Percentiles rank a stretch among this genome's conserved stretches.
Conservation (phyloP, 257 asterid species). For the Scutellaria barbata region DNA sequence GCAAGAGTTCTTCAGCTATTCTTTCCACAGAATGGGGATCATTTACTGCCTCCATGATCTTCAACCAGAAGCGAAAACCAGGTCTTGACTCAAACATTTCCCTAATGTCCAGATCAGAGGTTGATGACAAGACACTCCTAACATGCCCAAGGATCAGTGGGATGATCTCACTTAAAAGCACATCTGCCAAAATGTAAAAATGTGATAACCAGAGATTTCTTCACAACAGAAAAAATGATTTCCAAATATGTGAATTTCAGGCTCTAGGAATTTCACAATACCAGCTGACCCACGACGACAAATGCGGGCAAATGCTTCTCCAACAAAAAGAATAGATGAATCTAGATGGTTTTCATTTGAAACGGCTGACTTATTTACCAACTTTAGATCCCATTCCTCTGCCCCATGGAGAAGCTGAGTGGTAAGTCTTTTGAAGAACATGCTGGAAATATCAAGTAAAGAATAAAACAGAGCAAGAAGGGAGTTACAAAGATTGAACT, state of each 20-base stretch:
- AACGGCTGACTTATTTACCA: constrained; percentile 42
- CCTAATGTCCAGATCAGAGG: constrained; percentile 43
- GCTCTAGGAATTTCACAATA: constrained; percentile 39
- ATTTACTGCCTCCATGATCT: constrained; percentile 74
- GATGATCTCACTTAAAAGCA: constrained; percentile 70
- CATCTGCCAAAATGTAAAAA: constrained; percentile 58
- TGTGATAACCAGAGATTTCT: constrained; percentile 29
- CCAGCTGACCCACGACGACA: constrained; percentile 96
- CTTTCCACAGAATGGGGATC: constrained; percentile 91
- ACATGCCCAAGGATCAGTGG: constrained; percentile 61
- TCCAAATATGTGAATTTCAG: constrained; percentile 26
- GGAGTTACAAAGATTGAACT: constrained; percentile 20
- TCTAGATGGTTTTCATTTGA: constrained; percentile 37
- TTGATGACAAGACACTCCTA: constrained; percentile 50
- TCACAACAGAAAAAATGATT: constrained; percentile 30
- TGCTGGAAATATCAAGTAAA: constrained; percentile 58
- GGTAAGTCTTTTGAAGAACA: constrained; percentile 71
- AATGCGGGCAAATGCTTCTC: constrained; percentile 76
- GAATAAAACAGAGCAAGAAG: constrained; percentile 34
- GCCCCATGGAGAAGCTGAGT: constrained; percentile 74
- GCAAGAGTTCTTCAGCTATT: constrained; percentile 84
- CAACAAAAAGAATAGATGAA: constrained; percentile 60
- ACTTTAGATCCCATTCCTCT: constrained; percentile 65
- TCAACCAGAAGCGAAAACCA: constrained; percentile 74
- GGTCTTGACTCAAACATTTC: constrained; percentile 56